phyloP scores from a whole-genome alignment of 352 stramenopile genomes.

The Phytopythium montanum region DNA sequence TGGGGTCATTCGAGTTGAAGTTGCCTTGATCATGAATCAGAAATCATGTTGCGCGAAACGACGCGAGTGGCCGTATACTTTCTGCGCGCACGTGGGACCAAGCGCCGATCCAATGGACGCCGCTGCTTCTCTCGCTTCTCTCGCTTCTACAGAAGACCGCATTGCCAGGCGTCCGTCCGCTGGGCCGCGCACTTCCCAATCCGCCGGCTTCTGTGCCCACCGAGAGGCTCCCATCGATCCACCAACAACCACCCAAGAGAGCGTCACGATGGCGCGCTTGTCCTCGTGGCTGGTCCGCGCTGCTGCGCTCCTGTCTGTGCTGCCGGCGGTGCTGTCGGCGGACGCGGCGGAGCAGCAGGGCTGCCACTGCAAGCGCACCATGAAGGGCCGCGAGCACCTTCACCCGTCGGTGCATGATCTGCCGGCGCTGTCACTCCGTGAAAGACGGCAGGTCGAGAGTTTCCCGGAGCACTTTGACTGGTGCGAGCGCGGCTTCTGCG shows the following conservation, averaged over 20 bases:
- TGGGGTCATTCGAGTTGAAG: not conserved
- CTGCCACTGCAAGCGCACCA: slow-evolving; percentile 64
- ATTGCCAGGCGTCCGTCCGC: not conserved
- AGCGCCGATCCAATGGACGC: not conserved
- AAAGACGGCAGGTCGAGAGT: slow-evolving; percentile 28
- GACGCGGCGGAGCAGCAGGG: slow-evolving; percentile 10
- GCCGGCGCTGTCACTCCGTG: slow-evolving; percentile 33
- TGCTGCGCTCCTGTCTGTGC: slow-evolving; percentile 9
- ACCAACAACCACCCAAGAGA: no score
- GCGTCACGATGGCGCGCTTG: slow-evolving; percentile 3
- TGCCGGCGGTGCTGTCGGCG: slow-evolving; percentile 11
- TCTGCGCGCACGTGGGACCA: not conserved
- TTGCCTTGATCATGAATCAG: not conserved
- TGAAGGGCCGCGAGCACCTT: slow-evolving; percentile 70
- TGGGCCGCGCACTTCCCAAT: not conserved
- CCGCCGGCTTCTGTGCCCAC: not conserved
- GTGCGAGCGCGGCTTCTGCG: slow-evolving; percentile 76
- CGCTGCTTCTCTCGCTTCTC: not conserved
- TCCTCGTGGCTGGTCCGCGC: not conserved
- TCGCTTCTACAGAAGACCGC: not conserved
- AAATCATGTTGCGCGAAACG: slow-evolving; percentile 3
- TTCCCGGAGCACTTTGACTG: slow-evolving; percentile 87
- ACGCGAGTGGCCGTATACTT: slow-evolving; percentile 7
- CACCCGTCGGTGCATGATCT: slow-evolving; percentile 46
- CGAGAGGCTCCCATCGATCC: not conserved